These are phyloP conservation scores for Leccinellum rugosiceps DNA, from an alignment of 768 basidiomycete species.

Conservation along the genomic window DNA sequence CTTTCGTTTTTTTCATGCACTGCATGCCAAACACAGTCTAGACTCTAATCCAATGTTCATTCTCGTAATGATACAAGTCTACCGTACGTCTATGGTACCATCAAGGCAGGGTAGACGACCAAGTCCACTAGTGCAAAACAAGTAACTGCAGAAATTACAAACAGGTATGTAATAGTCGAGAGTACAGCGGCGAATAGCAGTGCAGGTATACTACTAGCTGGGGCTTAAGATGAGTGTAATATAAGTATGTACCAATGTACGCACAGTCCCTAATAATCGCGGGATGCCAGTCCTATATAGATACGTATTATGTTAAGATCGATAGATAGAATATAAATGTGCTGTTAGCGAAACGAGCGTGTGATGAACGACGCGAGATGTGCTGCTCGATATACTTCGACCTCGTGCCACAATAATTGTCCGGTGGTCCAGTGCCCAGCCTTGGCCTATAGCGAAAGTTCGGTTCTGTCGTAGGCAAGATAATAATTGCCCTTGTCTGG, in stretches of 20 bases:
- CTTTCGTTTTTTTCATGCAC: neutral
- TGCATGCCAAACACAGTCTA: neutral
- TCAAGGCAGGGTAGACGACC: slow-evolving; percentile 1
- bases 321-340: slow-evolving; percentile 23
- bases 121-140: neutral
- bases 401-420: slow-evolving; percentile 10
- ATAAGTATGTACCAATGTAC: slow-evolving; percentile 5
- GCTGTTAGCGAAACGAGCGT: slow-evolving; percentile 7
- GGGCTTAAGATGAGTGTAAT: neutral
- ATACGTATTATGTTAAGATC: slow-evolving; percentile 9
- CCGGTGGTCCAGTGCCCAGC: slow-evolving; percentile 25
- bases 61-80: slow-evolving; percentile 6
- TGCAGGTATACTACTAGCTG: slow-evolving; percentile 6
- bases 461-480: slow-evolving; percentile 40
- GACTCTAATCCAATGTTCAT: slow-evolving; percentile 9
- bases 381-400: neutral
- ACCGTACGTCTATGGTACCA: slow-evolving; percentile 1
- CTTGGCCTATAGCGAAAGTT: slow-evolving; percentile 22
- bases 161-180: slow-evolving; percentile 10
- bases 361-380: slow-evolving; percentile 9
- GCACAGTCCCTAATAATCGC: slow-evolving; percentile 15
- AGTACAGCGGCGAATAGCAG: slow-evolving; percentile 11
- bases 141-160: slow-evolving; percentile 5
- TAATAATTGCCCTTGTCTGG: slow-evolving; percentile 55
- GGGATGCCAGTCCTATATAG: slow-evolving; percentile 1